Percentiles rank a stretch among this genome's conserved stretches.
phyloP scores from a whole-genome alignment of 805 yeast species.

The Saturnispora besseyi region DNA sequence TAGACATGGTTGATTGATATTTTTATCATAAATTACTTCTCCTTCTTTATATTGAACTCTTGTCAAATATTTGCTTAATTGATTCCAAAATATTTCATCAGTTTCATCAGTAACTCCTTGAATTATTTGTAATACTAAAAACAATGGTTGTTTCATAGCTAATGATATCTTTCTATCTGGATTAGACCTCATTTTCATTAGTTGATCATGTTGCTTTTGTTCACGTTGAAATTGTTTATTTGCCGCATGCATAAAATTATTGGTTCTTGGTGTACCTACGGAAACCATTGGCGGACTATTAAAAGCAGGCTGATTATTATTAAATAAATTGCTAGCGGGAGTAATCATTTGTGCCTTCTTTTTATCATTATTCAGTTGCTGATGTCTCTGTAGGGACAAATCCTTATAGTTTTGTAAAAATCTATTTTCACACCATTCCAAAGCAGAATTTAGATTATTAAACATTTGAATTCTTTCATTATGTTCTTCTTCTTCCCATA shows the following conservation, averaged over 20 bases:
- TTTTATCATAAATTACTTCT: conserved; percentile 41
- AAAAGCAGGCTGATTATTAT: conserved; percentile 3
- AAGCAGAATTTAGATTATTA: conserved; percentile 71
- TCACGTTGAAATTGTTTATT: conserved; percentile 30
- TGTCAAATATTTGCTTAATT: conserved; percentile 47
- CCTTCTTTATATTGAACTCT: conserved; percentile 20
- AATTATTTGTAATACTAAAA: conserved; percentile 55
- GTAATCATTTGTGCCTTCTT: conserved; percentile 14
- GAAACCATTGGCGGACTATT: conserved; percentile 9
- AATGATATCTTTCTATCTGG: conserved; percentile 9
- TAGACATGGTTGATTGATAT: conserved; percentile 40
- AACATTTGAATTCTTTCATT: conserved; percentile 51
- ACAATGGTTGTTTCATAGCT: conserved; percentile 37
- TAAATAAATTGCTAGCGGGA: conserved; percentile 5
- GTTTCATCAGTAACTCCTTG: conserved; percentile 44
- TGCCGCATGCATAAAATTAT: conserved; percentile 46
- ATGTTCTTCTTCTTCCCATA: conserved; percentile 48
- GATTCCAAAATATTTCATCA: conserved; percentile 53
- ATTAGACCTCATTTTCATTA: conserved; percentile 11
- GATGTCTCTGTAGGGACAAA: conserved; percentile 5
- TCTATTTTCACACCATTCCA: conserved; percentile 96
- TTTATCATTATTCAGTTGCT: background rate
- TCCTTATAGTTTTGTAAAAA: conserved; percentile 58
- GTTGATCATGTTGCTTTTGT: conserved; percentile 25
- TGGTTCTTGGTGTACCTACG: conserved; percentile 44